Conservation (phyloP, 805 yeast species). For the Dipodascus albidus region DNA sequence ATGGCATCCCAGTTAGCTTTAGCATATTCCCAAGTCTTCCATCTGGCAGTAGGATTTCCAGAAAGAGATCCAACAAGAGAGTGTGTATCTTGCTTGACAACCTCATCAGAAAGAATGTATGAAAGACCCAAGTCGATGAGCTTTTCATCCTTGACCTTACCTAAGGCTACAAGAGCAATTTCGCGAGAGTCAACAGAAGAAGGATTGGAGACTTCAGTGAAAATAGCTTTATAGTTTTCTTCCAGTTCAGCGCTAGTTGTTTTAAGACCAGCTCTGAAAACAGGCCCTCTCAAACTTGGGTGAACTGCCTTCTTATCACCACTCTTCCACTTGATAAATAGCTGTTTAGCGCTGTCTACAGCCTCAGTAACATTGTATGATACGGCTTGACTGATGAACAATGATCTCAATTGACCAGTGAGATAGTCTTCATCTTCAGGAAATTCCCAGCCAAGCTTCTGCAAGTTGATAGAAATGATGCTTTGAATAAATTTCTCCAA, state of each 20-base stretch:
- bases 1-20: slow-evolving; percentile 36
- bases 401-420: slow-evolving; percentile 50
- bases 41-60: slow-evolving; percentile 34
- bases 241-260: slow-evolving; percentile 26
- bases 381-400: slow-evolving; percentile 50
- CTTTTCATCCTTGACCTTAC: slow-evolving; percentile 30
- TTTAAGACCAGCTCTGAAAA: slow-evolving; percentile 35
- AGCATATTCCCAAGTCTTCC: slow-evolving; percentile 39
- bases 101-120: slow-evolving; percentile 30
- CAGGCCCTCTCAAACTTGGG: slow-evolving; percentile 36
- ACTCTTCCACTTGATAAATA: slow-evolving; percentile 26
- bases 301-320: slow-evolving; percentile 38
- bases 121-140: slow-evolving; percentile 31
- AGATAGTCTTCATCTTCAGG: slow-evolving; percentile 45
- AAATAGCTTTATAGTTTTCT: slow-evolving; percentile 30
- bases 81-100: slow-evolving; percentile 44
- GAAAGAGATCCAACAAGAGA: slow-evolving; percentile 38
- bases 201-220: slow-evolving; percentile 39
- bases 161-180: slow-evolving; percentile 44
- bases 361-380: slow-evolving; percentile 38
- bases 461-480: slow-evolving; percentile 39
- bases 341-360: slow-evolving; percentile 32
- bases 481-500: slow-evolving; percentile 41
- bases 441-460: slow-evolving; percentile 52
- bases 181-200: slow-evolving; percentile 46